Evolutionary conservation across 257 asterid species (phyloP).

Genomic region (Ballota nigra): DNA sequence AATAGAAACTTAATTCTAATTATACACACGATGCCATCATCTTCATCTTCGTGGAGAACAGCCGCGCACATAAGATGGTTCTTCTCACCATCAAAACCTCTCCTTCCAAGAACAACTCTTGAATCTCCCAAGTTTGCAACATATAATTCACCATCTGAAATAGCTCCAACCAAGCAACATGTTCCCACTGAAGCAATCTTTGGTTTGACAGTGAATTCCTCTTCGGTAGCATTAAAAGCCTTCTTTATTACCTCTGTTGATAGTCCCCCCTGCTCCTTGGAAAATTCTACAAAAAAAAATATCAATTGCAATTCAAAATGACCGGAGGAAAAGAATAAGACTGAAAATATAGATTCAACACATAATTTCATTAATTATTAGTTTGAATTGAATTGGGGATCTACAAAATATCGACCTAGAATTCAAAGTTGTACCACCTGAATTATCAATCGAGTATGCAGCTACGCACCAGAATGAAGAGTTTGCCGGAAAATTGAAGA

Average conservation of each 20-base stretch:
- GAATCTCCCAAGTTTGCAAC: conserved; percentile 96
- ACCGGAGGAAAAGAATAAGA: background rate
- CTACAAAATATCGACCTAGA: no score
- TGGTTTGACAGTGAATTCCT: conserved; percentile 74
- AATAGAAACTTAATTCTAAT: no score
- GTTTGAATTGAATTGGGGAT: no score
- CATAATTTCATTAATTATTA: background rate
- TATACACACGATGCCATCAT: no score
- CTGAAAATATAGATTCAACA: background rate
- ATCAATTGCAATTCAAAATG: background rate
- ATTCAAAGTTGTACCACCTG: no score
- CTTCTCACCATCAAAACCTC: conserved; percentile 62
- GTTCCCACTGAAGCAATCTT: conserved; percentile 90
- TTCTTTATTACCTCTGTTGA: conserved; percentile 79
- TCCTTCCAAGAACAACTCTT: conserved; percentile 91
- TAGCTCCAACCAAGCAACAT: conserved; percentile 87
- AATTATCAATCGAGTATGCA: no score
- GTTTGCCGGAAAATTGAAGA: no score
- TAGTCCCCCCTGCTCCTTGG: conserved; percentile 81
- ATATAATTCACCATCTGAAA: conserved; percentile 64
- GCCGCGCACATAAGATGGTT: no score
- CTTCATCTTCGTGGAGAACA: no score
- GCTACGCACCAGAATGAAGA: no score
- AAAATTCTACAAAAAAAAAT: conserved; percentile 60
- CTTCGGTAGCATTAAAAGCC: conserved; percentile 87